A percentile compares a stretch with the other conserved stretches of the same genome.
These are phyloP conservation scores for Echium plantagineum DNA, from an alignment of 257 asterid genomes.

Conservation along the genomic window DNA sequence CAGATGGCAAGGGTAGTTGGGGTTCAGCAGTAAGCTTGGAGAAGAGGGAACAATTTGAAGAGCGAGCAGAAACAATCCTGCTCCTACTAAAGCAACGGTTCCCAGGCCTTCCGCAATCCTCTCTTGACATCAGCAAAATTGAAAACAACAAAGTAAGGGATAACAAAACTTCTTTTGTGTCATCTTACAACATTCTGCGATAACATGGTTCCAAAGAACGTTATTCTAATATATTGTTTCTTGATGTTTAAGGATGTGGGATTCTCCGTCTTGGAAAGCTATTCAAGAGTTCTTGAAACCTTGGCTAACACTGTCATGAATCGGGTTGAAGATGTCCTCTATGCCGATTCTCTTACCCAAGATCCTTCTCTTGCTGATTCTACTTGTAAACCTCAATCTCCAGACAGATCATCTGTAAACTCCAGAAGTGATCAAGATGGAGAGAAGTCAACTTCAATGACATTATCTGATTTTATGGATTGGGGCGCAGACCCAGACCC, in stretches of 20 bases:
- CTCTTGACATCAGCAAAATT: constrained; percentile 84
- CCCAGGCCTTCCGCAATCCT: constrained; percentile 77
- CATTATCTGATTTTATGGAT: constrained; percentile 66
- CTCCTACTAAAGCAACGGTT: constrained; percentile 61
- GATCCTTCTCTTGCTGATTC: constrained; percentile 37
- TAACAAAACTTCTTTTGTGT: neutral
- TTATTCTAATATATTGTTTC: neutral
- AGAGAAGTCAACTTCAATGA: constrained; percentile 39
- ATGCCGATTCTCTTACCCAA: constrained; percentile 51
- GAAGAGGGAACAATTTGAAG: constrained; percentile 83
- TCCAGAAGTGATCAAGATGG: constrained; percentile 28
- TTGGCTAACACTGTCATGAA: constrained; percentile 79
- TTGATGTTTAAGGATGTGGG: constrained; percentile 51
- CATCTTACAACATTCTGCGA: neutral
- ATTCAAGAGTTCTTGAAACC: constrained; percentile 73
- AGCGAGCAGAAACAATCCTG: constrained; percentile 64
- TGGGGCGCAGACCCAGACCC: constrained; percentile 41
- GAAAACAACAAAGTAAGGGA: constrained; percentile 44
- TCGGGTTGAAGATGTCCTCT: constrained; percentile 60
- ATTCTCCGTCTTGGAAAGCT: constrained; percentile 62
- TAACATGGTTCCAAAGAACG: neutral
- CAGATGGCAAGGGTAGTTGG: constrained; percentile 65
- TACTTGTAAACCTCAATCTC: constrained; percentile 13
- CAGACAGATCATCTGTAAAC: constrained; percentile 31
- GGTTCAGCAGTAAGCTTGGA: constrained; percentile 60